A percentile compares a stretch with the other conserved stretches of the same genome.
Evolutionary conservation across 768 basidiomycete genomes (phyloP).

Genomic region (Tylopilus sp.): DNA sequence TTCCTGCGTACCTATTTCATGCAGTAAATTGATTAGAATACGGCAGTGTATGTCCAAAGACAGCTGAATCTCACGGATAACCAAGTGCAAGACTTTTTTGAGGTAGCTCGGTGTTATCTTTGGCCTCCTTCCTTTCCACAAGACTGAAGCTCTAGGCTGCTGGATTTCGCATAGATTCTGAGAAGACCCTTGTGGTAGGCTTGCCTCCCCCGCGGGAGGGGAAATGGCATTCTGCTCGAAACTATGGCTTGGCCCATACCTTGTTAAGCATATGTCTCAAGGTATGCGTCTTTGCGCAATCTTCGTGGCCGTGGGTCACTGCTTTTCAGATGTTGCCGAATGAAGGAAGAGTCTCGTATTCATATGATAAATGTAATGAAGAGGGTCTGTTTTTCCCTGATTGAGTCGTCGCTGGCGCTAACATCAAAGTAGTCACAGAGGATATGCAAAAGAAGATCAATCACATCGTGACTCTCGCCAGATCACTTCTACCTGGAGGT

Average conservation of each 20-base stretch:
- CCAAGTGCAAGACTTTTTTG: slow-evolving; percentile 45
- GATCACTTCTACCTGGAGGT: slow-evolving; percentile 37
- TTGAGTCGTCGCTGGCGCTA: background rate
- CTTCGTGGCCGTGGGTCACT: background rate
- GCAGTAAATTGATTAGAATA: slow-evolving; percentile 33
- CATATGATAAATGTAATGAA: slow-evolving; percentile 13
- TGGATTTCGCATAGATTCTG: slow-evolving; percentile 39
- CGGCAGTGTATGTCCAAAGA: slow-evolving; percentile 40
- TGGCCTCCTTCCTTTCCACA: background rate
- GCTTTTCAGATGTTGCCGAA: slow-evolving; percentile 41
- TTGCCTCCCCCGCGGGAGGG: slow-evolving; percentile 39
- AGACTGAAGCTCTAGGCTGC: slow-evolving; percentile 31
- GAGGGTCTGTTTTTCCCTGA: slow-evolving; percentile 13
- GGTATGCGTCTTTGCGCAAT: slow-evolving; percentile 21
- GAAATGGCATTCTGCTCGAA: slow-evolving; percentile 35
- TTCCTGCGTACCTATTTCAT: background rate
- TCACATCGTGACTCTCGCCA: slow-evolving; percentile 39
- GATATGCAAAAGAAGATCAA: slow-evolving; percentile 37
- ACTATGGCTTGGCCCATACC: slow-evolving; percentile 42
- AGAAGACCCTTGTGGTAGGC: slow-evolving; percentile 41
- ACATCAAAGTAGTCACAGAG: slow-evolving; percentile 26
- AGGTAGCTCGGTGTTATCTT: slow-evolving; percentile 25
- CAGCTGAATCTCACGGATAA: slow-evolving; percentile 39
- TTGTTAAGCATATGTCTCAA: slow-evolving; percentile 35
- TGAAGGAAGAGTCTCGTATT: slow-evolving; percentile 30